A percentile compares a stretch with the other conserved stretches of the same genome.
Evolutionary conservation across 2,329 filamentous ascomycete species (phyloP).

Genomic region (Erysiphe pulchra): DNA sequence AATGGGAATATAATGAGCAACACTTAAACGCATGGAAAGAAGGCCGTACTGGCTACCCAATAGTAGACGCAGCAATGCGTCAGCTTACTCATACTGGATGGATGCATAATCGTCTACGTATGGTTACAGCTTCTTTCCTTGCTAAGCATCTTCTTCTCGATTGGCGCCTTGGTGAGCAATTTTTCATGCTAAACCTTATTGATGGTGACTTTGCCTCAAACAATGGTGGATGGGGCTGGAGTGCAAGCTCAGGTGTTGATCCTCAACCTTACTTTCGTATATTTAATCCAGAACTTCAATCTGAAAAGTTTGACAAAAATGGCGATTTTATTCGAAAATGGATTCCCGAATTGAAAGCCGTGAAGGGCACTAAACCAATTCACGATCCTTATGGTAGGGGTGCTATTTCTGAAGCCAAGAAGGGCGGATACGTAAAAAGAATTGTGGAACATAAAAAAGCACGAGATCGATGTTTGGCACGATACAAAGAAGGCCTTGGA

Average conservation of each 20-base stretch:
- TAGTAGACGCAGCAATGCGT: constrained; percentile 71
- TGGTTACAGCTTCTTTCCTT: constrained; percentile 62
- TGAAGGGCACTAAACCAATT: constrained; percentile 37
- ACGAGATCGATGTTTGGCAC: too few relatives aligned
- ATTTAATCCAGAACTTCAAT: constrained; percentile 67
- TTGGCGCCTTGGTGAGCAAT: constrained; percentile 59
- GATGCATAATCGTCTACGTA: constrained; percentile 69
- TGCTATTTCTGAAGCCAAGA: constrained; percentile 19
- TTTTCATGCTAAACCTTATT: constrained; percentile 48
- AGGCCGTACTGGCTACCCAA: constrained; percentile 54
- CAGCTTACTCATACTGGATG: constrained; percentile 42
- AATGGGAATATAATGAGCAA: constrained; percentile 50
- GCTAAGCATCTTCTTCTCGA: constrained; percentile 59
- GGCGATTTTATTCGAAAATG: constrained; percentile 64
- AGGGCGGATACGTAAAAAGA: too few relatives aligned
- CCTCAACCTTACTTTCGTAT: constrained; percentile 78
- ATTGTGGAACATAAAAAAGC: too few relatives aligned
- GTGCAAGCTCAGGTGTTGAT: constrained; percentile 50
- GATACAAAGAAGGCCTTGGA: too few relatives aligned
- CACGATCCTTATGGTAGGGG: constrained; percentile 54
- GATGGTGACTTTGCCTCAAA: constrained; percentile 15
- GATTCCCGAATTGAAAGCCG: constrained; percentile 44
- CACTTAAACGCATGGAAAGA: constrained; percentile 50
- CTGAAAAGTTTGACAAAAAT: constrained; percentile 58
- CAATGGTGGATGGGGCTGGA: constrained; percentile 14